Evolutionary conservation across 768 basidiomycete species (phyloP).

Genomic region (Vararia minispora): DNA sequence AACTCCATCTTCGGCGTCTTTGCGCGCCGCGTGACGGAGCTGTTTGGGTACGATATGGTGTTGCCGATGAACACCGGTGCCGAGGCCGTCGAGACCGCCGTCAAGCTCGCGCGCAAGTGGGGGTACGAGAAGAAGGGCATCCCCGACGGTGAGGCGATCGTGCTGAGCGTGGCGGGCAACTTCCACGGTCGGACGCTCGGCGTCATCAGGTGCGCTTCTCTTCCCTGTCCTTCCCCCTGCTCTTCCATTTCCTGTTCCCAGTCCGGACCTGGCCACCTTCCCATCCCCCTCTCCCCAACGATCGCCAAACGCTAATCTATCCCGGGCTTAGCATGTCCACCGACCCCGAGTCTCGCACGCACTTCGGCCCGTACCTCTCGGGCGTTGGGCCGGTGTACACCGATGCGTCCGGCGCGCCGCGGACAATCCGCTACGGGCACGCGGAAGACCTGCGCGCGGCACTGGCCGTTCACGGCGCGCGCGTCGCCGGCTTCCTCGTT

Average conservation of each 20-base stretch:
- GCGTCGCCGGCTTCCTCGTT: conserved; percentile 87
- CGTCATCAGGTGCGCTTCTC: conserved; percentile 52
- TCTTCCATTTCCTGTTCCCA: no score
- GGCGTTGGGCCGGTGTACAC: conserved; percentile 73
- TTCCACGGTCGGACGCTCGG: conserved; percentile 94
- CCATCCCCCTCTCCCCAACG: not conserved
- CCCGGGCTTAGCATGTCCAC: conserved; percentile 67
- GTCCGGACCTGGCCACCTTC: no score
- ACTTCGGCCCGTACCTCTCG: conserved; percentile 86
- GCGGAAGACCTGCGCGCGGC: conserved; percentile 76
- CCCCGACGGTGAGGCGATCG: conserved; percentile 69
- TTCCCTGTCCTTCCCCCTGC: conserved; percentile 12
- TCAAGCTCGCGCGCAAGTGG: conserved; percentile 97
- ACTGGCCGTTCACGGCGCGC: conserved; percentile 65
- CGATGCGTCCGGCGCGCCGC: conserved; percentile 34
- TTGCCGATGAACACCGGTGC: conserved; percentile 99
- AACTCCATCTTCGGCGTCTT: conserved; percentile 87
- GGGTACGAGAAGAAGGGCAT: conserved; percentile 84
- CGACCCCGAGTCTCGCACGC: conserved; percentile 77
- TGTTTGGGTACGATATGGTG: conserved; percentile 92
- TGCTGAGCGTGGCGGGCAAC: conserved; percentile 80
- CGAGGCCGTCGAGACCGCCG: conserved; percentile 94
- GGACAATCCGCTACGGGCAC: conserved; percentile 73
- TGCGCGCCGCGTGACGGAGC: conserved; percentile 69
- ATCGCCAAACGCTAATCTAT: no score